Evolutionary conservation across 805 yeast species (phyloP), one percentile per base, ranked within the genome.

Genomic region (Diddensiella caesifluorescens): DNA sequence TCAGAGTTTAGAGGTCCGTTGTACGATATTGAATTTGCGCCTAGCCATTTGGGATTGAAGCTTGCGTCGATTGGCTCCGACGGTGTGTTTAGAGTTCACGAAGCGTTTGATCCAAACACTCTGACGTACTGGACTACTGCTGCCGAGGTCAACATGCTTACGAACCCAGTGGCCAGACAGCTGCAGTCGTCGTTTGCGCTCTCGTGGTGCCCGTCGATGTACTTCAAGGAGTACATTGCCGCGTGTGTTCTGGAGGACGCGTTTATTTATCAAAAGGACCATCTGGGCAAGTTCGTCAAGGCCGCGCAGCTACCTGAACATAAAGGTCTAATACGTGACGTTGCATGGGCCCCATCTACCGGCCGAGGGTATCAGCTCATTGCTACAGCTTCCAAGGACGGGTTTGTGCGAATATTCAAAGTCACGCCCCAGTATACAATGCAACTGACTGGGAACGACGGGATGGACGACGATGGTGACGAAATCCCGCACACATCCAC

Each of bases 351-450:
- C 0, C 96, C 97, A 2, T 78, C 94, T 0, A 85, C 89, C 82
- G 97, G 97, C 2, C 70, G 95, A 51, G 78, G 81, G 49, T 85
- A 77, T 59, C 95, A 90, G 53, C 67, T 89, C 36, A 70, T 92
- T 32, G 97, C 99, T 0, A 90, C 97, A 0, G 97, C 94, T 4
- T 88, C 95, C 59, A 88, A 88, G 60, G 99, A 92, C 60, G 98
- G 97, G 1, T 77, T 70, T 55, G 88, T 92, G 7, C 74, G 97
- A 40, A 80, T 92, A 2, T 90, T 81, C 70, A 85, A 83, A 60
- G 68, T 88, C 68, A 41, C 49, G 10, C 88, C 80, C 46, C 50
- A 56, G 23, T 22, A 35, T 4, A 39, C 38, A 5, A 25, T 18
- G 9, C 23, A 31, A n/a, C 9, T n/a, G 34, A 22, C 28, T 20